Conservation (phyloP, 2,329 filamentous ascomycete species). For the Aspergillus felis region DNA sequence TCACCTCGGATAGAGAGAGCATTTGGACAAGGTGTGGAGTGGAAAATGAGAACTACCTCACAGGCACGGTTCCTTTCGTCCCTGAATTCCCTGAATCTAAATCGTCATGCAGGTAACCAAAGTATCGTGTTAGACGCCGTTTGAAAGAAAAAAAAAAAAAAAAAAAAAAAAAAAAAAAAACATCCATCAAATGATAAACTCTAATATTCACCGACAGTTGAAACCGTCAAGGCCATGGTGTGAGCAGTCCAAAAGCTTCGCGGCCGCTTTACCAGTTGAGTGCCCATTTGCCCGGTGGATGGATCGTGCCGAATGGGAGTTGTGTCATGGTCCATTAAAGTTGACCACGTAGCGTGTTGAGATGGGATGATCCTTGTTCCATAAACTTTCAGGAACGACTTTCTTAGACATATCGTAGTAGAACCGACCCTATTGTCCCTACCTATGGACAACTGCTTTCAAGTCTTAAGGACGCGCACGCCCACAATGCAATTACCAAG, state of each 20-base stretch:
- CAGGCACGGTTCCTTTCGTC: background rate
- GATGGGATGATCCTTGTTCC: background rate
- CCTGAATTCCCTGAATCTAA: background rate
- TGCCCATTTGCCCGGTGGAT: background rate
- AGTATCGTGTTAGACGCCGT: background rate
- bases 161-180: too few species aligned
- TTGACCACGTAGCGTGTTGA: background rate
- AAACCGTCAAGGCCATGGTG: background rate
- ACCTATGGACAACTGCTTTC: background rate
- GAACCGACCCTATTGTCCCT: background rate
- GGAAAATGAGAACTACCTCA: background rate
- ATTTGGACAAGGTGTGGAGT: background rate
- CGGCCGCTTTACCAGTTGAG: conserved; percentile 3
- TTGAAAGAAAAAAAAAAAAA: too few species aligned
- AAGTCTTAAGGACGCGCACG: background rate
- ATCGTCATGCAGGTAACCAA: background rate
- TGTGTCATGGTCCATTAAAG: background rate
- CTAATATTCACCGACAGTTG: conserved; percentile 14
- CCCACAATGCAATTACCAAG: background rate
- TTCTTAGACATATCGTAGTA: background rate
- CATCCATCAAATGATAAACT: background rate
- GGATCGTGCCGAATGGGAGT: background rate
- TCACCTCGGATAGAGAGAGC: background rate
- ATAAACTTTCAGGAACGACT: background rate
- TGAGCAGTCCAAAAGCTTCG: conserved; percentile 12